Evolutionary conservation across 345 rosid genomes (phyloP).

Genomic region (Eucalyptus caleyi): DNA sequence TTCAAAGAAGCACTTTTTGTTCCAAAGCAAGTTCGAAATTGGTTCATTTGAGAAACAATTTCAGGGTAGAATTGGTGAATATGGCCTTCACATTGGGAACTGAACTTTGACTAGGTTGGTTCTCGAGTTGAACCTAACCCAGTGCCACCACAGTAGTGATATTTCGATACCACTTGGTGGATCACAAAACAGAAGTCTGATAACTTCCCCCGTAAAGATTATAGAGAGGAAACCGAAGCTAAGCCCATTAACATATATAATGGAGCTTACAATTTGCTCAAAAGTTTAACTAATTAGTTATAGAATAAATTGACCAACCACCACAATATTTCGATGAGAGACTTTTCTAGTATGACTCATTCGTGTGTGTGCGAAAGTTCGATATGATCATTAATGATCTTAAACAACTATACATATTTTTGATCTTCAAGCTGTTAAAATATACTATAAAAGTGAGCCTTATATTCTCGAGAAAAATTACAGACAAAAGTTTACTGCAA

Average conservation of each 20-base stretch:
- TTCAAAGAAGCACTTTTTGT: neutral
- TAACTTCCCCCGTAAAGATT: neutral
- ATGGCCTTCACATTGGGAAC: neutral
- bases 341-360: neutral
- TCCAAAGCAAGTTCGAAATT: neutral
- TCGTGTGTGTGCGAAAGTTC: rapidly evolving
- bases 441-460: neutral
- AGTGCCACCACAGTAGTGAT: neutral
- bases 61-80: neutral
- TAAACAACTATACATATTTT: neutral
- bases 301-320: neutral
- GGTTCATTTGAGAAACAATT: neutral
- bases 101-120: neutral
- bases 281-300: neutral
- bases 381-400: neutral
- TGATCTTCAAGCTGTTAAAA: neutral
- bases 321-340: neutral
- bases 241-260: neutral
- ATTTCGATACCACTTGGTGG: neutral
- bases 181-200: neutral
- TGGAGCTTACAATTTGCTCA: neutral
- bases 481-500: neutral
- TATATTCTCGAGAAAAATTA: neutral
- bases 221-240: neutral
- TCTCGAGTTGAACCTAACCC: neutral